Percentiles rank a stretch among this genome's conserved stretches.
phyloP scores from a whole-genome alignment of 495 filamentous ascomycete genomes.

The Neurospora sp. region DNA sequence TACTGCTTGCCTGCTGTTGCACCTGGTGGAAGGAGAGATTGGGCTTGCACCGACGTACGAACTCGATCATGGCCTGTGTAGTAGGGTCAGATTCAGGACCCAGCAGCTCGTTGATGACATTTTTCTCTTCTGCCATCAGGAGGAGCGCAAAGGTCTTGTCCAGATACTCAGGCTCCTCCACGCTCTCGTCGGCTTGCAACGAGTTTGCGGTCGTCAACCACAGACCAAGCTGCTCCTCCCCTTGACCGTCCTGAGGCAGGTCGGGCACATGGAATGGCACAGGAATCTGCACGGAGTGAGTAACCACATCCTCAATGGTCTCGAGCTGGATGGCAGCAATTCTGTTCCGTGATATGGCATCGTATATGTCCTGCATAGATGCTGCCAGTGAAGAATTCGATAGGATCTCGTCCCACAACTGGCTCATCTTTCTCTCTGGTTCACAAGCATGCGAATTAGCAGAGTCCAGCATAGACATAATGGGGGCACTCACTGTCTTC shows the following conservation, averaged over 20 bases:
- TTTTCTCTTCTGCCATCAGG: constrained; percentile 72
- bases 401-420: constrained; percentile 60
- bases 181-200: constrained; percentile 55
- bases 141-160: constrained; percentile 81
- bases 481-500: constrained; percentile 50
- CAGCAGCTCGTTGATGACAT: constrained; percentile 67
- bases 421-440: constrained; percentile 42
- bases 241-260: constrained; percentile 54
- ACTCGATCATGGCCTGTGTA: constrained; percentile 64
- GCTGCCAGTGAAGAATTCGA: constrained; percentile 67
- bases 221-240: constrained; percentile 55
- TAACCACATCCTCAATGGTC: constrained; percentile 35
- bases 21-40: constrained; percentile 80
- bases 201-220: constrained; percentile 79
- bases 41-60: constrained; percentile 73
- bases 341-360: constrained; percentile 67
- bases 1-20: constrained; percentile 48
- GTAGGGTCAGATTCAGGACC: constrained; percentile 51
- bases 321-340: constrained; percentile 55
- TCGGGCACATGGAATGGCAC: constrained; percentile 64
- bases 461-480: background rate
- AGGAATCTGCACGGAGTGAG: constrained; percentile 80
- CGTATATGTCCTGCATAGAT: constrained; percentile 71
- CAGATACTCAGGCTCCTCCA: constrained; percentile 49
- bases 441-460: constrained; percentile 1